Percentiles rank a stretch among this genome's conserved stretches.
These are phyloP conservation scores for Clonostachys byssicola DNA, from an alignment of 2,329 filamentous ascomycete genomes.

Conservation along the genomic window DNA sequence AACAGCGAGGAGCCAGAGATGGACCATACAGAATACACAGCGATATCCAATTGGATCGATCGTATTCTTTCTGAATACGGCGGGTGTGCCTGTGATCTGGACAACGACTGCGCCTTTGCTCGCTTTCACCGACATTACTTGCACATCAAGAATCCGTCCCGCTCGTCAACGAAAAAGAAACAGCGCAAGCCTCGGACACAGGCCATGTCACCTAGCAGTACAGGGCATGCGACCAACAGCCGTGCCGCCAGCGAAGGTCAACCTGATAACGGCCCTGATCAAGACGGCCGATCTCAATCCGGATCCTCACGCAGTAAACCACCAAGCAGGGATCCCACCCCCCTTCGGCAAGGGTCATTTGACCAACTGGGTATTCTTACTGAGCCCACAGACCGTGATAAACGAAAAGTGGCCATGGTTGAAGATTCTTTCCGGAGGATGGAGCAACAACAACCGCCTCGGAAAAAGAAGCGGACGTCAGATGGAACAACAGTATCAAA, in stretches of 20 bases:
- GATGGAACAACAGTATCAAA: slow-evolving; percentile 38
- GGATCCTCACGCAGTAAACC: slow-evolving; percentile 59
- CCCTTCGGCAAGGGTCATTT: slow-evolving; percentile 54
- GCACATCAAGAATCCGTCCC: slow-evolving; percentile 34
- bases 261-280: slow-evolving; percentile 48
- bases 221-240: slow-evolving; percentile 58
- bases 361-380: slow-evolving; percentile 57
- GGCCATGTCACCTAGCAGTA: slow-evolving; percentile 58
- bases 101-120: slow-evolving; percentile 58
- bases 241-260: slow-evolving; percentile 60
- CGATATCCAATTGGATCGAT: slow-evolving; percentile 61
- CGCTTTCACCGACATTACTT: slow-evolving; percentile 58
- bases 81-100: slow-evolving; percentile 70
- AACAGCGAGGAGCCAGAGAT: slow-evolving; percentile 47
- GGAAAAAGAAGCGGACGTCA: slow-evolving; percentile 60
- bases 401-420: slow-evolving; percentile 62
- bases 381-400: slow-evolving; percentile 62
- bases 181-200: slow-evolving; percentile 49
- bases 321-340: slow-evolving; percentile 62
- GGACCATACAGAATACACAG: slow-evolving; percentile 55
- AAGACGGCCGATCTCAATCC: slow-evolving; percentile 40
- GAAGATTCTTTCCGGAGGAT: slow-evolving; percentile 61
- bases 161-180: slow-evolving; percentile 40
- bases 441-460: slow-evolving; percentile 49
- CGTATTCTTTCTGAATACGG: slow-evolving; percentile 73